phyloP scores from a whole-genome alignment of 345 rosid species.

The Corymbia maculata region DNA sequence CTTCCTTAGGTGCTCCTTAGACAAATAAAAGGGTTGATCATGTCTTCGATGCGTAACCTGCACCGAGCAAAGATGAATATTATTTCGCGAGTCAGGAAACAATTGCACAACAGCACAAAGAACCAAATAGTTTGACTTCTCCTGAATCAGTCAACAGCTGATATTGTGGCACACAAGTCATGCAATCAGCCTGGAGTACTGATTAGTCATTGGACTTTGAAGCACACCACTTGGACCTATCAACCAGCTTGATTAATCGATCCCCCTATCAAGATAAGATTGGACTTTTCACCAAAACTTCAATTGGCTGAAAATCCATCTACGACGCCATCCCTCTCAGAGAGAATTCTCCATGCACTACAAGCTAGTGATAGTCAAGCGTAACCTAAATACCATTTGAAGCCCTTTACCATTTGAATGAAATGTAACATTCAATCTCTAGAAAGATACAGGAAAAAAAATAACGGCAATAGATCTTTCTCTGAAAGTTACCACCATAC shows the following conservation, averaged over 20 bases:
- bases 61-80: neutral
- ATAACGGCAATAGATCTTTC: neutral
- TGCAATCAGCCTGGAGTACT: neutral
- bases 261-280: neutral
- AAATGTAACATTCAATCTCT: neutral
- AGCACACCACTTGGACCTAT: neutral
- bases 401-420: neutral
- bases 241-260: neutral
- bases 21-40: slow-evolving; percentile 63
- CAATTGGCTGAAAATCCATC: neutral
- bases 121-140: neutral
- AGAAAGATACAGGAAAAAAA: neutral
- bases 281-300: neutral
- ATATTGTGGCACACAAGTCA: neutral
- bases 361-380: neutral
- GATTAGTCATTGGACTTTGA: neutral
- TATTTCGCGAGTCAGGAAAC: neutral
- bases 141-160: neutral
- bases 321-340: neutral
- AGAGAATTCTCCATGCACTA: neutral
- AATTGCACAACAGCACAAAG: neutral
- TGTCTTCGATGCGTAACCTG: slow-evolving; percentile 66
- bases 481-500: neutral
- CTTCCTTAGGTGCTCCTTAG: slow-evolving; percentile 44
- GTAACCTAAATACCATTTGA: neutral